Conservation (phyloP, 768 basidiomycete genomes). For the Termitomyces sp. region DNA sequence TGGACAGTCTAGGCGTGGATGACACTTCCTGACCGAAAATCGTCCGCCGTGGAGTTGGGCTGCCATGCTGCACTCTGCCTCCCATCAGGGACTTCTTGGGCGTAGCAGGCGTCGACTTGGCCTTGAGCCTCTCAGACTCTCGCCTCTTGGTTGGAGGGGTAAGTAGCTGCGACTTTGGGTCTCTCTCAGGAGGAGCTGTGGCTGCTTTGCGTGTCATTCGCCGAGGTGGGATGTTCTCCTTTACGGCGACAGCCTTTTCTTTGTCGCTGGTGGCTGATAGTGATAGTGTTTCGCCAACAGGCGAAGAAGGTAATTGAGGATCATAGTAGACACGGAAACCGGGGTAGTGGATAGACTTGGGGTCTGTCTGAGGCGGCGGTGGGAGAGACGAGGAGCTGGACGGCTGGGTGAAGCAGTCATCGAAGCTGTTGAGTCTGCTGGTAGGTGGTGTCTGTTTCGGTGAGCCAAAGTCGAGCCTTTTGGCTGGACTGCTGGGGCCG, state of each 20-base stretch:
- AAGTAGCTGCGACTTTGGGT: conserved; percentile 11
- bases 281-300: conserved; percentile 3
- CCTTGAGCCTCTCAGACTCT: conserved; percentile 16
- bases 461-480: conserved; percentile 49
- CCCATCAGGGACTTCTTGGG: conserved; percentile 16
- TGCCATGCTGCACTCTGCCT: conserved; percentile 8
- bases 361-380: conserved; percentile 38
- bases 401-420: conserved; percentile 17
- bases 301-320: conserved; percentile 20
- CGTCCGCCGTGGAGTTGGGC: conserved; percentile 25
- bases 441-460: conserved; percentile 22
- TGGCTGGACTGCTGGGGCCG: conserved; percentile 40
- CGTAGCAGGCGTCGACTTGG: conserved; percentile 22
- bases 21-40: conserved; percentile 8
- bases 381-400: conserved; percentile 18
- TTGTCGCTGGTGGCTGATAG: conserved; percentile 4
- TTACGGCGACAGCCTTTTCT: conserved; percentile 36
- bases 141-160: conserved; percentile 14
- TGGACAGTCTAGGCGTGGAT: conserved; percentile 19
- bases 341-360: conserved; percentile 61
- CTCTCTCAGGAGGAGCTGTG: conserved; percentile 16
- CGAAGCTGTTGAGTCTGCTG: conserved; percentile 14
- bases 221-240: conserved; percentile 57
- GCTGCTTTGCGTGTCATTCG: conserved; percentile 39
- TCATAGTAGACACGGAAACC: conserved; percentile 62